Evolutionary conservation across 2,329 filamentous ascomycete species (phyloP), one percentile per base, ranked within the genome.

Genomic region (Leptographium procerum): DNA sequence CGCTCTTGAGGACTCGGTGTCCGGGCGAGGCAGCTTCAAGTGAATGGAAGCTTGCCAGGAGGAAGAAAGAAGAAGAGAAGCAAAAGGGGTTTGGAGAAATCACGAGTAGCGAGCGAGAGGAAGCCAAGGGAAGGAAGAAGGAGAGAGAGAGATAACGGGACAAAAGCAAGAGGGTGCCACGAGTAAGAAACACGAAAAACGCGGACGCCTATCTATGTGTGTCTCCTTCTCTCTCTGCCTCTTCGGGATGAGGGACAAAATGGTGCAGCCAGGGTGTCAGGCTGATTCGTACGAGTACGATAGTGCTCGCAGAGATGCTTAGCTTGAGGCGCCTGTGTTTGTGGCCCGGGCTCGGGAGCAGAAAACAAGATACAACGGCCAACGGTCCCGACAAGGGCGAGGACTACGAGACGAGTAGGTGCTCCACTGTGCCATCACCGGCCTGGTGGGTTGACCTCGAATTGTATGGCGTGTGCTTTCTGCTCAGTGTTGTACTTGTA

Each of bases 401-500:
- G 36, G 36, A 40, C 14, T 19, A 40, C 36, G 36, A 40, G 31
- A 40, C 36, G 36, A 40, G 31, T 24, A 29, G 29, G 26, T 26
- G 59, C 57, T 59, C 59, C 59, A 61, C 59, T 22, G 52, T 33
- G 31, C 52, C 57, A 61, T 57, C 57, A 61, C 60, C 52, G 57
- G 57, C 57, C 60, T 56, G 52, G 34, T 57, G 55, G 47, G 48
- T 36, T 53, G 55, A 51, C 43, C 55, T 57, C 43, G 51, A 43
- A 31, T 11, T 26, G n/a, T 40, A 36, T 34, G 48, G 47, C 16
- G 45, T 56, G 31, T 52, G 52, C 29, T 31, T 13, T 40, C 19
- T 19, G 6, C 14, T 43, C 22, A 13, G 29, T 10, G 34, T 28
- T n/a, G 51, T 52, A 29, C 16, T n/a, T 9, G 33, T 19, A 43